Percentiles rank a stretch among this genome's conserved stretches.
Conservation (phyloP, 1,139 yeast species). For the Suhomyces atakaporum region DNA sequence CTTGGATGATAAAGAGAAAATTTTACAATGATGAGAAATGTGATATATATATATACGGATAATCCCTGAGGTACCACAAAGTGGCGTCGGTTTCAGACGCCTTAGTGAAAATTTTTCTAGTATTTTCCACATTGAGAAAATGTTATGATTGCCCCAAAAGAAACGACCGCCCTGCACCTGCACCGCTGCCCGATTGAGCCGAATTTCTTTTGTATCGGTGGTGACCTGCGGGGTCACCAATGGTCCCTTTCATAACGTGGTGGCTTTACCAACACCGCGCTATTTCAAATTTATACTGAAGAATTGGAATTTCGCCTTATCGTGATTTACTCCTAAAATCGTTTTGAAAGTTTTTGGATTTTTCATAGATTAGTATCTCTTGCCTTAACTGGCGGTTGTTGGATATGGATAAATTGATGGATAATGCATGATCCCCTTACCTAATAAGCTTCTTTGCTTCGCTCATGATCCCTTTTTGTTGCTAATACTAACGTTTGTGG, state of each 20-base stretch:
- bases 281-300: not conserved
- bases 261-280: not conserved
- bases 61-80: conserved; percentile 1
- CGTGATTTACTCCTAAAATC: no score
- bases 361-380: no score
- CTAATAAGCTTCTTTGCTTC: conserved; percentile 5
- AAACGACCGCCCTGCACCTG: conserved; percentile 9
- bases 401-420: no score
- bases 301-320: no score
- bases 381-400: no score
- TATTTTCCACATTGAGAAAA: conserved; percentile 8
- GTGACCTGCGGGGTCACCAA: conserved; percentile 5
- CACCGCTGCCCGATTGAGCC: conserved; percentile 4
- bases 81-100: conserved; percentile 6
- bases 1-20: conserved; percentile 10
- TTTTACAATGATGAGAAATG: conserved; percentile 1
- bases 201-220: conserved; percentile 9
- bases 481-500: not conserved
- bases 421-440: conserved; percentile 3
- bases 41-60: conserved; percentile 11
- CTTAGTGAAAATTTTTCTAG: conserved; percentile 12
- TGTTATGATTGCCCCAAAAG: conserved; percentile 13
- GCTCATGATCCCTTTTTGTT: conserved; percentile 4
- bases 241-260: conserved; percentile 1
- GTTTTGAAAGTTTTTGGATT: no score